Percentiles rank a stretch among this genome's conserved stretches.
Evolutionary conservation across 1,284 basidiomycete species (phyloP).

Genomic region (Malassezia furfur): DNA sequence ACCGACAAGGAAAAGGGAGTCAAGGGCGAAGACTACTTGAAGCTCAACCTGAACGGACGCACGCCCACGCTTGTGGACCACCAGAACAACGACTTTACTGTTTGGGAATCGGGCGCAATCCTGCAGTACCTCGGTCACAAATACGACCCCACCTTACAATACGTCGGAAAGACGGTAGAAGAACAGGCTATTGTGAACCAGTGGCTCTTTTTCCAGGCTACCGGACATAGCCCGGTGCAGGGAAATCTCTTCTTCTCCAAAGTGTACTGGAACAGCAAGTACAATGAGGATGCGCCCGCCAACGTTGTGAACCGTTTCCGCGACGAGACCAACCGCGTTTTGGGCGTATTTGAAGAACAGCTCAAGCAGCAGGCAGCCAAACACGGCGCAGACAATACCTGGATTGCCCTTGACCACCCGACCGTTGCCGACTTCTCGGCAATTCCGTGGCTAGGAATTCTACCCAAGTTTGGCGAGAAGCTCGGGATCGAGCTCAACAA

Average conservation of each 20-base stretch:
- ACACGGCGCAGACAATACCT: slow-evolving; percentile 23
- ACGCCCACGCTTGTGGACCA: slow-evolving; percentile 40
- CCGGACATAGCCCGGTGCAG: slow-evolving; percentile 29
- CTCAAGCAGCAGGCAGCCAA: slow-evolving; percentile 23
- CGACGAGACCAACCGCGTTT: slow-evolving; percentile 32
- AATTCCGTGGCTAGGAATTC: background rate
- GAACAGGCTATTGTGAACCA: slow-evolving; percentile 25
- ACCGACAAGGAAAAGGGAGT: slow-evolving; percentile 35
- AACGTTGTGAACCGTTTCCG: slow-evolving; percentile 30
- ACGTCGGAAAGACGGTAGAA: slow-evolving; percentile 24
- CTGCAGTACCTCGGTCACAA: slow-evolving; percentile 32
- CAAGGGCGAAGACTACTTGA: slow-evolving; percentile 33
- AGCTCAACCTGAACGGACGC: slow-evolving; percentile 33
- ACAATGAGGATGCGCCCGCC: slow-evolving; percentile 22
- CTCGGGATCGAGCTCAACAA: background rate
- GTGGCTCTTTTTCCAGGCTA: slow-evolving; percentile 32
- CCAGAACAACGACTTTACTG: slow-evolving; percentile 25
- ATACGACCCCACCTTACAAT: slow-evolving; percentile 29
- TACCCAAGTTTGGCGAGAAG: background rate
- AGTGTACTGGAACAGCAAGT: slow-evolving; percentile 19
- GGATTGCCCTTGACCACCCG: slow-evolving; percentile 34
- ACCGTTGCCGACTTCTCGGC: slow-evolving; percentile 32
- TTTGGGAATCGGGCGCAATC: slow-evolving; percentile 40
- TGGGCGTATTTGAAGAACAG: slow-evolving; percentile 31
- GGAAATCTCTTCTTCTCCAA: slow-evolving; percentile 22